Evolutionary conservation across 2,329 filamentous ascomycete genomes (phyloP).

Genomic region (Thyridium curvatum): DNA sequence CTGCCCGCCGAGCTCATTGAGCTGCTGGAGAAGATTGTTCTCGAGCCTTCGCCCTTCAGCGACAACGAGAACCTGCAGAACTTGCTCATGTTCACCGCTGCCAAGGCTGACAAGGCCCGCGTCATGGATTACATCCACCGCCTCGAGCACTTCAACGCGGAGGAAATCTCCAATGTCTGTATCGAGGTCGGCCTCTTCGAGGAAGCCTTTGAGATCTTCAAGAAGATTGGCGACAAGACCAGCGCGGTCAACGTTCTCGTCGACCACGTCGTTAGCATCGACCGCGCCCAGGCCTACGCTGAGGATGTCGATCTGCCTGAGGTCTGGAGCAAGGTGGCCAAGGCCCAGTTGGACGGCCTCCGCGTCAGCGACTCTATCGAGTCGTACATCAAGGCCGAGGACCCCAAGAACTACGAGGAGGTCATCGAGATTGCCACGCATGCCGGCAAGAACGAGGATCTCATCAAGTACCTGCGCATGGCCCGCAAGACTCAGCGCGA

Average conservation of each 20-base stretch:
- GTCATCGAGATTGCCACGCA: constrained; percentile 94
- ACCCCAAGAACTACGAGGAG: constrained; percentile 88
- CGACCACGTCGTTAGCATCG: constrained; percentile 95
- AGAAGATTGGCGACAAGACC: constrained; percentile 88
- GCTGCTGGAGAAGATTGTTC: constrained; percentile 95
- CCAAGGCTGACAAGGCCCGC: constrained; percentile 90
- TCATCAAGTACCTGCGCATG: constrained; percentile 96
- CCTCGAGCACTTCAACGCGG: constrained; percentile 80
- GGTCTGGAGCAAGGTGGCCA: constrained; percentile 97
- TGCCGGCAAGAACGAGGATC: constrained; percentile 94
- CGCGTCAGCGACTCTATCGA: constrained; percentile 89
- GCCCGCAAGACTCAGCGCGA: constrained; percentile 94
- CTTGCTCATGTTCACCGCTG: constrained; percentile 89
- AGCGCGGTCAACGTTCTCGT: constrained; percentile 88
- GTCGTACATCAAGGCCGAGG: constrained; percentile 92
- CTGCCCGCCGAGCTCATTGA: constrained; percentile 93
- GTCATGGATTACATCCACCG: constrained; percentile 96
- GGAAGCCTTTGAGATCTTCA: constrained; percentile 97
- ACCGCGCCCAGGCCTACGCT: constrained; percentile 91
- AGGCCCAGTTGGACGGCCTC: constrained; percentile 93
- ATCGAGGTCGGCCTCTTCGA: constrained; percentile 93
- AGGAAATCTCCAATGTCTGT: constrained; percentile 88
- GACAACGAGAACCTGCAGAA: constrained; percentile 97
- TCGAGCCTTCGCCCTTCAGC: constrained; percentile 98
- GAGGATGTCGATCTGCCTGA: constrained; percentile 90